These are phyloP conservation scores for Solanum bukasovii DNA, from an alignment of 257 asterid genomes.

Conservation along the genomic window DNA sequence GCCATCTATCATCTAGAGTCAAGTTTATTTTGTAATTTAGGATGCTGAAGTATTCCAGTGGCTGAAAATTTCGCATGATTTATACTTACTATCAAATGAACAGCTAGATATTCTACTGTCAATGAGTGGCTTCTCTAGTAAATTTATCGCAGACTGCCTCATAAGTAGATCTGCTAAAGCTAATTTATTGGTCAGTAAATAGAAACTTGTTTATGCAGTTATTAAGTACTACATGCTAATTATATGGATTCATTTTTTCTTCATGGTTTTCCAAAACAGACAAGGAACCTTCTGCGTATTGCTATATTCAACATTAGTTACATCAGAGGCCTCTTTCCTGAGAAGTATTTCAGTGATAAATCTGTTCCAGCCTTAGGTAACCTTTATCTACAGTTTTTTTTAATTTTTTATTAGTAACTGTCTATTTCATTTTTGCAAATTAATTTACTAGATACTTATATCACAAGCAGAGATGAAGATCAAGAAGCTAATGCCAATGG, in stretches of 20 bases:
- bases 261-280: constrained; percentile 33
- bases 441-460: constrained; percentile 2
- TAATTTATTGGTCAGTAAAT: background rate
- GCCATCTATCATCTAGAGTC: background rate
- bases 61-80: background rate
- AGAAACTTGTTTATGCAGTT: background rate
- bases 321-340: constrained; percentile 94
- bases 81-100: background rate
- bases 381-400: background rate
- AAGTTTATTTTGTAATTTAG: background rate
- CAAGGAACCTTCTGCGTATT: constrained; percentile 86
- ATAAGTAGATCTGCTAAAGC: background rate
- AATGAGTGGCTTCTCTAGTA: background rate
- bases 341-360: constrained; percentile 84
- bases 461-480: constrained; percentile 73
- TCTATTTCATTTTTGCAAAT: background rate
- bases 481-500: constrained; percentile 97
- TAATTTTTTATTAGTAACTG: background rate
- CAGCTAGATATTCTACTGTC: background rate
- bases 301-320: constrained; percentile 95
- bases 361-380: constrained; percentile 90
- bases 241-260: background rate
- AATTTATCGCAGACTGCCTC: background rate
- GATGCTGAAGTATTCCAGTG: background rate
- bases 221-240: background rate